These are phyloP conservation scores for Penicillium nucicola DNA, from an alignment of 495 filamentous ascomycete species.

Conservation along the genomic window DNA sequence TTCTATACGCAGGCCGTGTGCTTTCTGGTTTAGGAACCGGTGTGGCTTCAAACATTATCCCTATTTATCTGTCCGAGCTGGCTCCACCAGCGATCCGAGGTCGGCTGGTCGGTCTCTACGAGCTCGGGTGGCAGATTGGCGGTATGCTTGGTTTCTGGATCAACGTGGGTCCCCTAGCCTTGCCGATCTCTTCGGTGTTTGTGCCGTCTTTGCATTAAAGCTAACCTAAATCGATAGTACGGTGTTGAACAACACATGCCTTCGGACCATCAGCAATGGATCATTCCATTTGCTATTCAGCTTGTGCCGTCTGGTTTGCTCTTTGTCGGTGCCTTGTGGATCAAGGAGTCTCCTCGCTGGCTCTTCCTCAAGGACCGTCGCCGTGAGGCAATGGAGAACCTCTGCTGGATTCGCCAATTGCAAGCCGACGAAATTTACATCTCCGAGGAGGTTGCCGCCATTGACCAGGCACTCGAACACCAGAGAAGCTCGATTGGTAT, in stretches of 20 bases:
- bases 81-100: slow-evolving; percentile 77
- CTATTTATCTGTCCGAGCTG: slow-evolving; percentile 77
- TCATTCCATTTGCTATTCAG: slow-evolving; percentile 55
- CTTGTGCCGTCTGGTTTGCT: slow-evolving; percentile 51
- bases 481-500: slow-evolving; percentile 53
- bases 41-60: slow-evolving; percentile 70
- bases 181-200: background rate
- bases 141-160: slow-evolving; percentile 74
- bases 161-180: slow-evolving; percentile 40
- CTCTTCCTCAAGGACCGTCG: slow-evolving; percentile 46
- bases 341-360: slow-evolving; percentile 57
- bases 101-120: slow-evolving; percentile 71
- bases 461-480: slow-evolving; percentile 57
- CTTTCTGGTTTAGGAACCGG: slow-evolving; percentile 72
- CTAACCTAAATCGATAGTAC: slow-evolving; percentile 26
- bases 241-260: slow-evolving; percentile 34
- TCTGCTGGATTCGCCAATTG: slow-evolving; percentile 64
- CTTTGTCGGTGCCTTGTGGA: slow-evolving; percentile 44
- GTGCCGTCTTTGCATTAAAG: background rate
- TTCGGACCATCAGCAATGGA: slow-evolving; percentile 45
- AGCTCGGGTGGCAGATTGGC: slow-evolving; percentile 70
- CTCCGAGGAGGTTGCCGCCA: slow-evolving; percentile 59
- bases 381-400: slow-evolving; percentile 53
- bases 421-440: slow-evolving; percentile 59
- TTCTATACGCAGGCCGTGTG: slow-evolving; percentile 68